Evolutionary conservation across 768 basidiomycete genomes (phyloP), one percentile per base, ranked within the genome.

Genomic region (Russula vinacea): DNA sequence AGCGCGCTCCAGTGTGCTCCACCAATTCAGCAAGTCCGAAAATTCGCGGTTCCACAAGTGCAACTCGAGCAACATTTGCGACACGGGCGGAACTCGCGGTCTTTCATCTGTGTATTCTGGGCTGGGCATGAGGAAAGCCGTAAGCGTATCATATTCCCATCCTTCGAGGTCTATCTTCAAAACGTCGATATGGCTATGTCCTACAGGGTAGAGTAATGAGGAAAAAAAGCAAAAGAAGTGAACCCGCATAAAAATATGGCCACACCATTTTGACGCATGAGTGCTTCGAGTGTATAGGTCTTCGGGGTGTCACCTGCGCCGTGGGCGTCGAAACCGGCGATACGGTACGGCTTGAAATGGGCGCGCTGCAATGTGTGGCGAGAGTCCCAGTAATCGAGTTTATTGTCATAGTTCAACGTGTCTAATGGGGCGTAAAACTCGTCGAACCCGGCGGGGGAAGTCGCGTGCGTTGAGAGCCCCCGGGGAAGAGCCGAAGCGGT

Each of bases 91-190:
- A 5, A 56, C 53, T 32, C 44, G 65, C 11, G 79, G 76, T 50
- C 73, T 71, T 52, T 75, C 74, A 29, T 74, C 71, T 6, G 73
- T 44, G 26, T 42, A 60, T 6, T 65, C 65, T 39, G 74, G 60
- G 62, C 74, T 79, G 17, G 78, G 74, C 22, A 74, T 69, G 24
- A 82, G 66, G 65, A 82, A 74, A 49, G 76, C 71, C 0, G 73
- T 52, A 50, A 82, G 75, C 1, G 79, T 76, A 16, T 78, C 74
- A 37, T 81, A 82, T 65, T 82, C 80, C 70, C 76, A 78, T 37
- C 80, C 81, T 55, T 82, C 80, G 9, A 83, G 69, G 68, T 81
- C 80, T 64, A 81, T 75, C 70, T 81, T 77, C 68, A 78, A 73
- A 22, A 79, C 69, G 56, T 80, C 77, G 13, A 81, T 74, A 64